Base-by-base conservation (phyloP, 2,329 filamentous ascomycete genomes). In the Colletotrichum musae region DNA sequence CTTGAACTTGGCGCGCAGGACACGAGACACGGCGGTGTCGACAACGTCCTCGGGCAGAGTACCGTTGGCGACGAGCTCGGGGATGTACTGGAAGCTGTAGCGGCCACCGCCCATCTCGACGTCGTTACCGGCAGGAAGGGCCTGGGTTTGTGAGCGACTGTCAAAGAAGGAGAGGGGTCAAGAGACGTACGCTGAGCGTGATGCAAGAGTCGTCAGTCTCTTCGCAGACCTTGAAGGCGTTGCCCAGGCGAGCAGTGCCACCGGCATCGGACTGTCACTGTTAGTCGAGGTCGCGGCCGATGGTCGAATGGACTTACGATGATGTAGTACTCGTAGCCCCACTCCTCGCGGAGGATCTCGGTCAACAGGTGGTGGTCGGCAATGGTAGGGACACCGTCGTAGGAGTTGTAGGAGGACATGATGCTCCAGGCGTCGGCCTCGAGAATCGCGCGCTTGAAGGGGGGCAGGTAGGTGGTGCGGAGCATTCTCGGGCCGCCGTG, bases 81-180 rank as follows among this genome's bases (percentile, higher is more conserved):
- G 90, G 59, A 94, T 93, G 43, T 84, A 87, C 72, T 89, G 84
- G 75, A 89, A 92, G 76, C 90, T 93, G 82, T 88, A 94, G 21
- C 89, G 91, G 21, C 92, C 92, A 47, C 92, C 92, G 13, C 92
- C 92, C 92, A 94, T 94, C 74, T 94, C 92, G 13, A 92, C 86
- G 73, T 94, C 92, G 58, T 89, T 92, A 3, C 92, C 92, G 5
- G 91, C 90, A 0, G 89, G 88, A 5, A 94, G 84, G 9, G 89
- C 82, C 79, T 87, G 67, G 15, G 0, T 12, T 15, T 16, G 41
- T 74, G 28, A 75, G 61, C 28, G 28, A 6, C 1, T 26, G 16
- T 45, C 5, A 24, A 51, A 7, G 3, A 36, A 10, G 13, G 2
- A 28, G 10, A 16, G 21, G n/a, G 52, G 9, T 13, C 2, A 16